phyloP scores from a whole-genome alignment of 257 asterid genomes.

The Primulina huaijiensis region DNA sequence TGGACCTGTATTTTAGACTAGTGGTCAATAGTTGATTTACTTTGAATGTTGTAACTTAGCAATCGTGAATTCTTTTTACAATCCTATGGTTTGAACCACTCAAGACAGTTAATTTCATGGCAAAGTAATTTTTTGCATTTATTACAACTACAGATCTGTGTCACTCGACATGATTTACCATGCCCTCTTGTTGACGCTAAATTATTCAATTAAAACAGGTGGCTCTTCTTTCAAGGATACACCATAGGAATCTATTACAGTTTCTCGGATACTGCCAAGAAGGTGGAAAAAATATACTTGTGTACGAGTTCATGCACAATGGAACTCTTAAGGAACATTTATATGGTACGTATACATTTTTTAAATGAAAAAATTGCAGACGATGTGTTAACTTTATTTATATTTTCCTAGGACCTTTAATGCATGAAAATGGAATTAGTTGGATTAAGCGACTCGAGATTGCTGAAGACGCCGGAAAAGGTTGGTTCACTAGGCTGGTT shows the following conservation, averaged over 20 bases:
- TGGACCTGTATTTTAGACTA: background rate
- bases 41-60: background rate
- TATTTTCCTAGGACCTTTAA: conserved; percentile 51
- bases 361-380: background rate
- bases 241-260: conserved; percentile 93
- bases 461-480: conserved; percentile 97
- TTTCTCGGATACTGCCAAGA: conserved; percentile 97
- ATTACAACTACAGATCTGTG: background rate
- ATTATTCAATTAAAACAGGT: conserved; percentile 48
- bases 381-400: conserved; percentile 15
- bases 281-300: conserved; percentile 82
- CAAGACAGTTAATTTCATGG: background rate
- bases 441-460: conserved; percentile 96
- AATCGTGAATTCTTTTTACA: background rate
- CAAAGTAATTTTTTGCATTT: background rate
- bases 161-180: background rate
- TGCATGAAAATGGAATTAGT: conserved; percentile 60
- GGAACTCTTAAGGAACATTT: conserved; percentile 97
- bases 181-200: conserved; percentile 8
- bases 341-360: conserved; percentile 45
- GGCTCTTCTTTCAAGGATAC: conserved; percentile 96
- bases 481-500: conserved; percentile 28
- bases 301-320: conserved; percentile 92
- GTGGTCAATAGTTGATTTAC: background rate
- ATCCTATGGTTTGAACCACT: background rate